Conservation (phyloP, 2,329 filamentous ascomycete genomes). For the Ophiostoma montium region DNA sequence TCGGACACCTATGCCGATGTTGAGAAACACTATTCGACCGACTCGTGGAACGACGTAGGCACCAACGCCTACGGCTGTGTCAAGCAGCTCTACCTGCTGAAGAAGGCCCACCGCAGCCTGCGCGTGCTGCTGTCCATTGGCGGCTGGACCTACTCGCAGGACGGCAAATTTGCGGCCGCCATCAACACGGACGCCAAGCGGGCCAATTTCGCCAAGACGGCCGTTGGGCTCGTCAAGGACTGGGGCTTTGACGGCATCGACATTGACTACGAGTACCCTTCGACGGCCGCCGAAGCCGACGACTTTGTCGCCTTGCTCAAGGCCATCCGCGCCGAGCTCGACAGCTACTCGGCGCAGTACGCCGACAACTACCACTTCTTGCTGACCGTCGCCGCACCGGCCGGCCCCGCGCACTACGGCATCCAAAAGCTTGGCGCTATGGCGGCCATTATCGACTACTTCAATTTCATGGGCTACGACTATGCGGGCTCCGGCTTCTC, state of each 20-base stretch:
- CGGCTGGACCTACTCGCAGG: constrained; percentile 70
- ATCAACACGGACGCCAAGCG: constrained; percentile 49
- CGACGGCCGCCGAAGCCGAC: constrained; percentile 23
- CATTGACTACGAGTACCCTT: constrained; percentile 28
- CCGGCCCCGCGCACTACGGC: constrained; percentile 33
- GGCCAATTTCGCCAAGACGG: constrained; percentile 51
- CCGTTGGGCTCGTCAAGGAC: constrained; percentile 58
- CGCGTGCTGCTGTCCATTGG: constrained; percentile 72
- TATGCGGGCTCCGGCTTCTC: constrained; percentile 53
- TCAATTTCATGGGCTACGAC: constrained; percentile 60
- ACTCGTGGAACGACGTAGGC: constrained; percentile 51
- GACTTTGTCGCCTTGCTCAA: constrained; percentile 32
- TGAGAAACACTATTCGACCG: constrained; percentile 57
- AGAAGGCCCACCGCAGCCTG: constrained; percentile 62
- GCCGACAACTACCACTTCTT: constrained; percentile 35
- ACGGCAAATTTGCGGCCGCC: constrained; percentile 47
- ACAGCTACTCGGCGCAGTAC: constrained; percentile 30
- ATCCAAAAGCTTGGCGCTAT: constrained; percentile 32
- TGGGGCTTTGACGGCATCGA: constrained; percentile 37
- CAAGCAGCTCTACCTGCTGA: constrained; percentile 66
- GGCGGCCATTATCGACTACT: constrained; percentile 34
- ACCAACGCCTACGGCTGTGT: constrained; percentile 68
- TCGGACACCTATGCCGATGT: constrained; percentile 56
- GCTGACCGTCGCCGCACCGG: constrained; percentile 37
- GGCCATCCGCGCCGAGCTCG: constrained; percentile 31